Evolutionary conservation across 1,139 yeast genomes (phyloP), one percentile per base, ranked within the genome.

Genomic region (Candida tetrigidarum): DNA sequence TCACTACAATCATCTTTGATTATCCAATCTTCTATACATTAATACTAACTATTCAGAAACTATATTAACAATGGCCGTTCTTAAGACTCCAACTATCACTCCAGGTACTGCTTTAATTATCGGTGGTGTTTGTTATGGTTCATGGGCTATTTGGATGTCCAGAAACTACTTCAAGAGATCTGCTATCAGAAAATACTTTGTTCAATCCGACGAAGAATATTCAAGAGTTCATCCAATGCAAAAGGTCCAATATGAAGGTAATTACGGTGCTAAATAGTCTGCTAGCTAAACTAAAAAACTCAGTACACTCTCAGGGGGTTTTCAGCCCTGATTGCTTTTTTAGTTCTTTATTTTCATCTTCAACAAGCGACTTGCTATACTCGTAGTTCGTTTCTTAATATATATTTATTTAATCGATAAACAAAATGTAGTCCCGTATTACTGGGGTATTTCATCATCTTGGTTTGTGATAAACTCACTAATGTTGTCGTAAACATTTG

Each of bases 141-240:
- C 62, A 12, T 74, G 70, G 35, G 70, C 60, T 3, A 53, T 58
- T 43, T 70, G 60, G 55, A 73, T 72, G 78, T 51, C 62, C n/a
- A 65, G 56, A 32, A 52, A 58, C 49, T 71, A 70, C 57, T 69
- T 65, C 55, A 48, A 58, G 29, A 54, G 57, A 35, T 68, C 72
- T n/a, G 44, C 61, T 7, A 54, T 71, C 43, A 67, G 60, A 50
- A 56, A 58, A 44, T 64, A 64, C 25, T 72, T 57, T 48, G 68
- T 63, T 25, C 51, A 50, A 2, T 56, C 67, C 14, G 75, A 69
- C 55, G 54, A 60, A 19, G 60, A 57, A 26, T 69, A 63, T 48
- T 69, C 58, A 27, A 49, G 57, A n/a, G 63, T 67, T 32, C 63
- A 62, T 47, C 55, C 68, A 43, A 49, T 54, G 53, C 48, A 48